Evolutionary conservation across 2,329 filamentous ascomycete genomes (phyloP).

Genomic region (Colletotrichum sp.): DNA sequence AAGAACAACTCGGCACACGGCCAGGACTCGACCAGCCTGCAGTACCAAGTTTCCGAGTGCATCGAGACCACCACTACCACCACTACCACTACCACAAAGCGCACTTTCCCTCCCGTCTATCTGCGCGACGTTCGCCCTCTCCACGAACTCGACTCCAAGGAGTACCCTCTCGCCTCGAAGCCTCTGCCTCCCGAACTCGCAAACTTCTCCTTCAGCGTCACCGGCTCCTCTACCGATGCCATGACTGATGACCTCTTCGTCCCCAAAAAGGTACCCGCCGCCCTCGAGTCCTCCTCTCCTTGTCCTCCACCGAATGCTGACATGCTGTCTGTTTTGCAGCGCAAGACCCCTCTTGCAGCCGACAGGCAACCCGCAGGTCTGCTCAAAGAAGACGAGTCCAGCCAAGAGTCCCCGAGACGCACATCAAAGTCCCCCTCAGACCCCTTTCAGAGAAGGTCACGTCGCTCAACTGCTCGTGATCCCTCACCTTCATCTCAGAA

Average conservation of each 20-base stretch:
- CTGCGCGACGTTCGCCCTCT: constrained; percentile 76
- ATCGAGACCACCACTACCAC: constrained; percentile 78
- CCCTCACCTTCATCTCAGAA: constrained; percentile 38
- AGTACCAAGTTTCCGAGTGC: constrained; percentile 67
- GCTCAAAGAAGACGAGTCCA: constrained; percentile 31
- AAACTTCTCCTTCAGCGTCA: constrained; percentile 74
- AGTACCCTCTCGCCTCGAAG: constrained; percentile 85
- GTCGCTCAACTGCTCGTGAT: constrained; percentile 34
- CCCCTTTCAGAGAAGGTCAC: constrained; percentile 33
- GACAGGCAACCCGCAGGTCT: constrained; percentile 8
- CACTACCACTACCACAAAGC: constrained; percentile 89
- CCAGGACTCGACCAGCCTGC: constrained; percentile 40
- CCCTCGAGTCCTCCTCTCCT: neutral
- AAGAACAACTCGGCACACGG: constrained; percentile 32
- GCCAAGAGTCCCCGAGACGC: constrained; percentile 29
- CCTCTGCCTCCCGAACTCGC: constrained; percentile 82
- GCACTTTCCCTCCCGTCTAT: constrained; percentile 82
- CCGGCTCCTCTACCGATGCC: constrained; percentile 50
- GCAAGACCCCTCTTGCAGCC: constrained; percentile 10
- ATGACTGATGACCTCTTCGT: neutral
- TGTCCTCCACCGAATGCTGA: neutral
- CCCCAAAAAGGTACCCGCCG: constrained; percentile 5
- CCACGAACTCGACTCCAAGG: constrained; percentile 79
- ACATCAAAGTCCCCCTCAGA: constrained; percentile 29
- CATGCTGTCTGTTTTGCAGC: neutral